A percentile compares a stretch with the other conserved stretches of the same genome.
Conservation (phyloP, 768 basidiomycete genomes). For the Tylopilus plumbeoviolaceoides region DNA sequence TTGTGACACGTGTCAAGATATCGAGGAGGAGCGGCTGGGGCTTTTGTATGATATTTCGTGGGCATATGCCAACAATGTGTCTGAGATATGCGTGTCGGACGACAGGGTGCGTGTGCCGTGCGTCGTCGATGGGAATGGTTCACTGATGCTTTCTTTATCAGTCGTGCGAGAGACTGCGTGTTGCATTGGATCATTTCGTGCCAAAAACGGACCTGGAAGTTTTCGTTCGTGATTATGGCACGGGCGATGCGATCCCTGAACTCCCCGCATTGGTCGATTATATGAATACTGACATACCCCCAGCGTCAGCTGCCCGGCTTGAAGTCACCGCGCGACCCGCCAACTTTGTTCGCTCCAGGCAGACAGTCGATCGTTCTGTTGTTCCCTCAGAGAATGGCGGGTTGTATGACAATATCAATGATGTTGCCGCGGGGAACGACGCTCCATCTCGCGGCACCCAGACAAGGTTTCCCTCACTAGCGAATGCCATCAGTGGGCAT, state of each 20-base stretch:
- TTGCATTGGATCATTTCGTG: slow-evolving; percentile 85
- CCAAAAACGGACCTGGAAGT: slow-evolving; percentile 82
- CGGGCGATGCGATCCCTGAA: slow-evolving; percentile 84
- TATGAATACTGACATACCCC: slow-evolving; percentile 59
- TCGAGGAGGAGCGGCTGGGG: too few relatives aligned
- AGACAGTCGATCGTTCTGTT: slow-evolving; percentile 27
- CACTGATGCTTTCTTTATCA: slow-evolving; percentile 26
- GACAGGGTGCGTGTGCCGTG: slow-evolving; percentile 43
- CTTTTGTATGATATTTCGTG: too few relatives aligned
- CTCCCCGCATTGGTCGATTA: slow-evolving; percentile 88
- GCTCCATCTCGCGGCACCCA: background rate
- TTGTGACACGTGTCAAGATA: too few relatives aligned
- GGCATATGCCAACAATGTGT: too few relatives aligned
- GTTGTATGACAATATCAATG: slow-evolving; percentile 45
- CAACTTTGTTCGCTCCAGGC: slow-evolving; percentile 44
- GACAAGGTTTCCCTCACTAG: slow-evolving; percentile 27
- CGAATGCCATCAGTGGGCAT: slow-evolving; percentile 30
- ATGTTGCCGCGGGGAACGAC: slow-evolving; percentile 51
- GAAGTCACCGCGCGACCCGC: slow-evolving; percentile 56
- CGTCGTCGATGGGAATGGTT: background rate
- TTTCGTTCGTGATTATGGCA: slow-evolving; percentile 87
- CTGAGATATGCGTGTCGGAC: too few relatives aligned
- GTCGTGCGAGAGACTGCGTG: slow-evolving; percentile 89
- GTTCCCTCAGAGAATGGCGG: slow-evolving; percentile 40
- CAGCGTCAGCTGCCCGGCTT: slow-evolving; percentile 52